Evolutionary conservation across 2,329 filamentous ascomycete species (phyloP), one percentile per base, ranked within the genome.

Genomic region (Fusarium humuli): DNA sequence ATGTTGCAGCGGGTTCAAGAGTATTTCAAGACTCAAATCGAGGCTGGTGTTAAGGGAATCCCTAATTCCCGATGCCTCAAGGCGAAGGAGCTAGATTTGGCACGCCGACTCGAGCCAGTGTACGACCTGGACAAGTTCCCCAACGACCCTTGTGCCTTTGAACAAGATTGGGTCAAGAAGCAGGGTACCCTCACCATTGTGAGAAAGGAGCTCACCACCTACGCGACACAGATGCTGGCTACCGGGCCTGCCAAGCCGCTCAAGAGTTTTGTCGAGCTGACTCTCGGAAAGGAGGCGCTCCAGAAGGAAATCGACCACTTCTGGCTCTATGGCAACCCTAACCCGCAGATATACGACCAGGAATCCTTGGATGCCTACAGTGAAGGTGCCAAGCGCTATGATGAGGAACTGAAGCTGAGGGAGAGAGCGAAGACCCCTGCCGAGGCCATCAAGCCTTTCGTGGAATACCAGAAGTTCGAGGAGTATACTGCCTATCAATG

Each of bases 41-140:
- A 52, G 18, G 48, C 32, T 52, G 48, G 48, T 4, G 8, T 40
- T 2, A 5, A 6, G 1, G 48, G 32, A 4, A 16, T 52, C 1
- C 48, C 48, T 1, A 52, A 52, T 18, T 52, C 32, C 1, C 4
- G 5, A 27, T 2, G 4, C 9, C 14, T 52, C 12, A 27, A 52
- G 1, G 2, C 18, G 1, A 7, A 20, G 14, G 27, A 48, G 4
- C 3, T 48, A 2, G 22, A 32, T 0, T 32, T 20, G 10, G 27
- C 27, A 2, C 12, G n/a, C 9, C 6, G 8, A 3, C 6, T 32
- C 0, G 6, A 48, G 3, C 20, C 41, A 0, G 4, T 22, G 0
- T 48, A 30, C 9, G 13, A 30, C 8, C 29, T 44, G 20, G 22
- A 44, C 0, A 16, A 11, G 3, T 44, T 22, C 22, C 20, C 41